Evolutionary conservation across 2,329 filamentous ascomycete species (phyloP).

Genomic region (Aspergillus tanneri): DNA sequence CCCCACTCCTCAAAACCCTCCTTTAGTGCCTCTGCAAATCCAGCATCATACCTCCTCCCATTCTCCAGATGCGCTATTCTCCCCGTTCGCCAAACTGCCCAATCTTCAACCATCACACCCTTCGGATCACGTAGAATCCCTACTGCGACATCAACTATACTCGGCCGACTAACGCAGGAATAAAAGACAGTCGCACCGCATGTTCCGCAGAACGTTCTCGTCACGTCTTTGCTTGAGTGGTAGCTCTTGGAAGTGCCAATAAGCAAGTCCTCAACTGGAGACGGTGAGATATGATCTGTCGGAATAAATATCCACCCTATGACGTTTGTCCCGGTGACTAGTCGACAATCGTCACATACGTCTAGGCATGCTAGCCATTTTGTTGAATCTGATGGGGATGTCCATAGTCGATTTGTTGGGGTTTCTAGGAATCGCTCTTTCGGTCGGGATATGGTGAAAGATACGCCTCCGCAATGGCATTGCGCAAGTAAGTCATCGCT

Average conservation of each 20-base stretch:
- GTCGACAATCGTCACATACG: constrained; percentile 41
- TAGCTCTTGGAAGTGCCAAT: constrained; percentile 45
- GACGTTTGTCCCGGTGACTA: constrained; percentile 41
- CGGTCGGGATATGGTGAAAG: constrained; percentile 44
- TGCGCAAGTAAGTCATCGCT: constrained; percentile 35
- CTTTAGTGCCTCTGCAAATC: constrained; percentile 18
- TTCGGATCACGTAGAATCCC: constrained; percentile 42
- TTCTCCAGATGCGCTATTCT: constrained; percentile 23
- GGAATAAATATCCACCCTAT: constrained; percentile 46
- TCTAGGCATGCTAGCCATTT: constrained; percentile 31
- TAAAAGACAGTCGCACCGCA: constrained; percentile 50
- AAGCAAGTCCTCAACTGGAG: constrained; percentile 13
- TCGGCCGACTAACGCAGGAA: constrained; percentile 32
- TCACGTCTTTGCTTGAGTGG: constrained; percentile 35
- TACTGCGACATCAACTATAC: constrained; percentile 44
- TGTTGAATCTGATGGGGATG: constrained; percentile 15
- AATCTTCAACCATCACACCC: constrained; percentile 43
- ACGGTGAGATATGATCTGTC: constrained; percentile 33
- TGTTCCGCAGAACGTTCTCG: constrained; percentile 45
- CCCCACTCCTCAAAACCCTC: constrained; percentile 25
- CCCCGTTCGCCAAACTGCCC: constrained; percentile 45
- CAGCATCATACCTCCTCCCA: constrained; percentile 23
- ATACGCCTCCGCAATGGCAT: constrained; percentile 49
- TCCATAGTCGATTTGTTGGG: constrained; percentile 24
- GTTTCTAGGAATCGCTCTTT: constrained; percentile 26